Conservation (phyloP, 31 red algal species). For the Odonthalia washingtoniensis region DNA sequence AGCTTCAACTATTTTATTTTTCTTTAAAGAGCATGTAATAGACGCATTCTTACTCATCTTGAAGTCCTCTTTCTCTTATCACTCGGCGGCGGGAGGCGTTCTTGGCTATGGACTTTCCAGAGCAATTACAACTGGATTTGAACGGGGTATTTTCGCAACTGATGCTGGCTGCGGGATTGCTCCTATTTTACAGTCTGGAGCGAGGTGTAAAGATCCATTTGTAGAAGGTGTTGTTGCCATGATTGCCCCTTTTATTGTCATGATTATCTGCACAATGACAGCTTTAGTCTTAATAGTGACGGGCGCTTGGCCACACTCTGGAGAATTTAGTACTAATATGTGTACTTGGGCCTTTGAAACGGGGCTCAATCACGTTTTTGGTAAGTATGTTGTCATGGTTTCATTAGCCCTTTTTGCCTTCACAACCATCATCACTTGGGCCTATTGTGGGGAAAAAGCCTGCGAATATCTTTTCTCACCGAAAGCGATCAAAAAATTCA, state of each 20-base stretch:
- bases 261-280: slow-evolving; percentile 40
- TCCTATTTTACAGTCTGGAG: slow-evolving; percentile 27
- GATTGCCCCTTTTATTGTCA: slow-evolving; percentile 24
- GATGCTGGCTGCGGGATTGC: slow-evolving; percentile 38
- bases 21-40: background rate
- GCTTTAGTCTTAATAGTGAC: slow-evolving; percentile 39
- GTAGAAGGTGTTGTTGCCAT: slow-evolving; percentile 43
- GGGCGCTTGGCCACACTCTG: background rate
- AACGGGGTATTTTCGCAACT: slow-evolving; percentile 36
- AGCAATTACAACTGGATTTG: slow-evolving; percentile 20
- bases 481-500: slow-evolving; percentile 12
- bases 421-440: slow-evolving; percentile 26
- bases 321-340: slow-evolving; percentile 12
- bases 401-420: slow-evolving; percentile 29
- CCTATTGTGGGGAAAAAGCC: slow-evolving; percentile 33
- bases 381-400: background rate
- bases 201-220: slow-evolving; percentile 36
- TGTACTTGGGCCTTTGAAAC: slow-evolving; percentile 24
- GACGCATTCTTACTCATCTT: slow-evolving; percentile 22
- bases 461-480: background rate
- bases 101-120: slow-evolving; percentile 2
- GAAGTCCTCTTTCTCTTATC: slow-evolving; percentile 4
- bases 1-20: slow-evolving; percentile 5
- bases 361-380: background rate
- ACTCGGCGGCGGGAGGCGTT: slow-evolving; percentile 10